Evolutionary conservation across 352 stramenopile species (phyloP).

Genomic region (Globisporangium solare): DNA sequence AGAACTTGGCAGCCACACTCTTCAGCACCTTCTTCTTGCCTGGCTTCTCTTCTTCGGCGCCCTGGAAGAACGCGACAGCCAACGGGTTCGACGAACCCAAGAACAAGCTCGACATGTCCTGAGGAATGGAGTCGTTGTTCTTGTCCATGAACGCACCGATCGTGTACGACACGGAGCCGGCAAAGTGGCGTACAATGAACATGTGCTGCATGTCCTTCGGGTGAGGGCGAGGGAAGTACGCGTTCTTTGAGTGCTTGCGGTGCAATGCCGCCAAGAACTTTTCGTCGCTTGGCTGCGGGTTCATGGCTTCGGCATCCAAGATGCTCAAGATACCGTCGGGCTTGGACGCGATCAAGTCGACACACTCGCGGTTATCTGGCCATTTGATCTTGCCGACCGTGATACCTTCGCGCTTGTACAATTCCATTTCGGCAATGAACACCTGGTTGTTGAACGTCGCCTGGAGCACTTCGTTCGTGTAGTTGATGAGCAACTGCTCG

Average conservation of each 20-base stretch:
- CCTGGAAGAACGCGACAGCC: slow-evolving; percentile 61
- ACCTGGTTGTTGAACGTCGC: slow-evolving; percentile 89
- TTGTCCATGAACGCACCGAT: slow-evolving; percentile 90
- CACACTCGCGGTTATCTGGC: slow-evolving; percentile 89
- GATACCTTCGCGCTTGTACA: slow-evolving; percentile 90
- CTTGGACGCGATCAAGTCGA: slow-evolving; percentile 86
- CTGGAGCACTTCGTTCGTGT: slow-evolving; percentile 87
- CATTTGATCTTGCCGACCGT: slow-evolving; percentile 87
- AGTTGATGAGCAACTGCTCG: slow-evolving; percentile 89
- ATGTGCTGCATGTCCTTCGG: slow-evolving; percentile 87
- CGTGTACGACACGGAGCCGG: slow-evolving; percentile 86
- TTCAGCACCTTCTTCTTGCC: slow-evolving; percentile 82
- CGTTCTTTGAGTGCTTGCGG: slow-evolving; percentile 77
- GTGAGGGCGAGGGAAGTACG: slow-evolving; percentile 83
- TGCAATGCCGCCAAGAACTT: slow-evolving; percentile 86
- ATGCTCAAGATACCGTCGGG: slow-evolving; percentile 75
- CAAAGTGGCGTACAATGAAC: slow-evolving; percentile 91
- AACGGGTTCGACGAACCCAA: slow-evolving; percentile 59
- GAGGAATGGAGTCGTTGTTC: slow-evolving; percentile 88
- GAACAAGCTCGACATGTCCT: slow-evolving; percentile 84
- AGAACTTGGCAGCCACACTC: slow-evolving; percentile 63
- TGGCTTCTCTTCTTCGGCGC: slow-evolving; percentile 45
- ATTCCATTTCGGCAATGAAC: slow-evolving; percentile 87
- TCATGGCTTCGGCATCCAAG: slow-evolving; percentile 86
- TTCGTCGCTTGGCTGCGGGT: slow-evolving; percentile 86